phyloP scores from a whole-genome alignment of 805 yeast genomes.

The Saturnispora quitensis region DNA sequence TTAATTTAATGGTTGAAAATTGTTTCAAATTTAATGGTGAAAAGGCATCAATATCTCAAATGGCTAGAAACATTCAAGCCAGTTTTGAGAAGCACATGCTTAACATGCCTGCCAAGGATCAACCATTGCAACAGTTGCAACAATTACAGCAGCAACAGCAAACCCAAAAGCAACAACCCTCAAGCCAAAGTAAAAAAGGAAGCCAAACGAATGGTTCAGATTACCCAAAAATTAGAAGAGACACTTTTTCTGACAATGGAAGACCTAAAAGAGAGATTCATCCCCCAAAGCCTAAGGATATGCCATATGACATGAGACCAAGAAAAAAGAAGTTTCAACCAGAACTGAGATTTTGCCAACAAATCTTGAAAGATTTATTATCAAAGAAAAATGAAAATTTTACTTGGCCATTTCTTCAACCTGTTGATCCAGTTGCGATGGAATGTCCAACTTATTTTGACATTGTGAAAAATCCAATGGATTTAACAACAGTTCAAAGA shows the following conservation, averaged over 20 bases:
- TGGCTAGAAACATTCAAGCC: slow-evolving; percentile 87
- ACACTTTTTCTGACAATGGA: slow-evolving; percentile 54
- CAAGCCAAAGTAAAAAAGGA: slow-evolving; percentile 12
- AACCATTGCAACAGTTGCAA: slow-evolving; percentile 17
- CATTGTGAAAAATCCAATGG: slow-evolving; percentile 89
- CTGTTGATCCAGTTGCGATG: slow-evolving; percentile 92
- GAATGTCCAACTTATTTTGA: slow-evolving; percentile 87
- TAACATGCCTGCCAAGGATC: slow-evolving; percentile 70
- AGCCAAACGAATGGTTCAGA: slow-evolving; percentile 28
- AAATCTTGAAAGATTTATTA: slow-evolving; percentile 69
- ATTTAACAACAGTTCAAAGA: slow-evolving; percentile 71
- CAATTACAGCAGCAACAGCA: slow-evolving; percentile 17
- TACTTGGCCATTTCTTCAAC: slow-evolving; percentile 84
- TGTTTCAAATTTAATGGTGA: slow-evolving; percentile 82
- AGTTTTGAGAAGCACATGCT: slow-evolving; percentile 89
- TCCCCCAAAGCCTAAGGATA: slow-evolving; percentile 91
- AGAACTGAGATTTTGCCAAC: slow-evolving; percentile 79
- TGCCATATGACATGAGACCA: slow-evolving; percentile 86
- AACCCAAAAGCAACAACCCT: slow-evolving; percentile 1
- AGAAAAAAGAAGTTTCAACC: slow-evolving; percentile 85
- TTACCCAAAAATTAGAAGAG: slow-evolving; percentile 62
- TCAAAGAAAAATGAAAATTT: slow-evolving; percentile 77
- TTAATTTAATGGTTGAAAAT: slow-evolving; percentile 75
- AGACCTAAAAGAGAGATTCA: slow-evolving; percentile 94
- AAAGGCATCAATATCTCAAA: slow-evolving; percentile 72